Percentiles rank a stretch among this genome's conserved stretches.
phyloP scores from a whole-genome alignment of 768 basidiomycete genomes.

The Lentinula boryana region DNA sequence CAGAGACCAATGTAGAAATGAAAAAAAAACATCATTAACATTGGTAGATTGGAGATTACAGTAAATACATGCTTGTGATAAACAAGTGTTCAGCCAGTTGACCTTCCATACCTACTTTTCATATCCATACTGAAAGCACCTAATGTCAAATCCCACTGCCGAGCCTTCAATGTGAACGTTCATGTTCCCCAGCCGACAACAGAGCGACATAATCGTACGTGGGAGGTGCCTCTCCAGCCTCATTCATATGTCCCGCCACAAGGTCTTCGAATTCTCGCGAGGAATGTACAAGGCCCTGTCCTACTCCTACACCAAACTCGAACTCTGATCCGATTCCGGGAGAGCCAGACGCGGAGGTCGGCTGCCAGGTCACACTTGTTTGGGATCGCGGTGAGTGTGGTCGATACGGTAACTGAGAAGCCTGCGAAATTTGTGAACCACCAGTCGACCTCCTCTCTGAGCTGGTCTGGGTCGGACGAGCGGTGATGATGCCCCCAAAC shows the following conservation, averaged over 20 bases:
- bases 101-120: too few species aligned
- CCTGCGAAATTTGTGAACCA: conserved; percentile 13
- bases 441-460: background rate
- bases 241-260: conserved; percentile 76
- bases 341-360: conserved; percentile 35
- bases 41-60: too few species aligned
- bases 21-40: too few species aligned
- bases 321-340: background rate
- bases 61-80: too few species aligned
- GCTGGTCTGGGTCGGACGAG: background rate
- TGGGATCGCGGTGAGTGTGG: conserved; percentile 7
- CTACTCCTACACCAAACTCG: background rate
- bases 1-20: too few species aligned
- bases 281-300: background rate
- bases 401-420: conserved; percentile 21
- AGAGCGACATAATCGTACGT: conserved; percentile 41
- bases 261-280: conserved; percentile 64
- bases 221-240: conserved; percentile 81
- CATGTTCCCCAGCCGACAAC: conserved; percentile 15
- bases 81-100: too few species aligned
- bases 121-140: too few species aligned
- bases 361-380: conserved; percentile 21
- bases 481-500: background rate
- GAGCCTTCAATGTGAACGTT: too few species aligned
- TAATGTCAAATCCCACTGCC: too few species aligned